Percentiles rank a stretch among this genome's conserved stretches.
Conservation (phyloP, 306 rosid genomes). For the Acacia confusa region DNA sequence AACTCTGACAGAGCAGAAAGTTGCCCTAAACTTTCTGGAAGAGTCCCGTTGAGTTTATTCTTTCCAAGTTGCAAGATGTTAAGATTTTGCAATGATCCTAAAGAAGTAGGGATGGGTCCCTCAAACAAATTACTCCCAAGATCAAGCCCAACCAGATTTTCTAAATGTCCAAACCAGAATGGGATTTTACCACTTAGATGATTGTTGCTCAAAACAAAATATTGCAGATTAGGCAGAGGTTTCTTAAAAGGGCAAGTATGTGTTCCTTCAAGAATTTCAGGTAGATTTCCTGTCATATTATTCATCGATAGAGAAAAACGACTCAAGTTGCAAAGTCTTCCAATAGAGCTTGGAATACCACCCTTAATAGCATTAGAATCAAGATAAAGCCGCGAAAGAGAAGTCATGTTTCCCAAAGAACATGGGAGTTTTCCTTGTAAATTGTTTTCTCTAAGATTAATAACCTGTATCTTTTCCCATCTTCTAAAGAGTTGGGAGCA, state of each 20-base stretch:
- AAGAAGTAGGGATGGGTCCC: neutral
- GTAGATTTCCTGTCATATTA: neutral
- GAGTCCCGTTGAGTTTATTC: constrained; percentile 44
- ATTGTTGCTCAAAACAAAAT: neutral
- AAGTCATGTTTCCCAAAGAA: constrained; percentile 47
- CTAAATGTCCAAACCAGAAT: neutral
- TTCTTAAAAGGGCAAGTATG: neutral
- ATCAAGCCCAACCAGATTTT: neutral
- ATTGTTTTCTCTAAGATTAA: constrained; percentile 17
- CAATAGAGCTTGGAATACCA: constrained; percentile 44
- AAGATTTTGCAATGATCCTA: constrained; percentile 11
- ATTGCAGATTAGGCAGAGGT: neutral
- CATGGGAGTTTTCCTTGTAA: constrained; percentile 43
- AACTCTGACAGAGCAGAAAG: constrained; percentile 31
- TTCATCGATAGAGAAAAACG: neutral
- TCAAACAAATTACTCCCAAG: neutral
- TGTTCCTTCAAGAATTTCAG: neutral
- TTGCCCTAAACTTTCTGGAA: constrained; percentile 47
- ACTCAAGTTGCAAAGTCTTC: constrained; percentile 31
- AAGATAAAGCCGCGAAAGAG: constrained; percentile 36
- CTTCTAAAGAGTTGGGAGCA: constrained; percentile 41
- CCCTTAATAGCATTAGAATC: constrained; percentile 18
- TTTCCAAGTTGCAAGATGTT: neutral
- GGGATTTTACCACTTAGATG: neutral
- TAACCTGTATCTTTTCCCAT: constrained; percentile 37